Base-by-base conservation (phyloP, 179 eudicot genomes). In the Sideroxylon spinosum region DNA sequence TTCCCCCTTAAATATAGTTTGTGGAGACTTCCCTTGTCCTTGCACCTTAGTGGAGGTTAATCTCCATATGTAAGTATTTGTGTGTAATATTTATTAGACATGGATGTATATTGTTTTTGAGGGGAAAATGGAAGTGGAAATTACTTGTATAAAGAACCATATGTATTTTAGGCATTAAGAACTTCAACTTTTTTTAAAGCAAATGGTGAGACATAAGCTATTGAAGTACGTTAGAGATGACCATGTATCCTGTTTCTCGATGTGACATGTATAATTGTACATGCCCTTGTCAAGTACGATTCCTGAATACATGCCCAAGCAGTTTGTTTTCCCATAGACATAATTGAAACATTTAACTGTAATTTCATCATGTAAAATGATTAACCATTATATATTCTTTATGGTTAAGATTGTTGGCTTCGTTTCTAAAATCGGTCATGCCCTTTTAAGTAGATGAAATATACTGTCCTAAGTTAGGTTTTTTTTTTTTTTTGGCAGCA, bases 401-500 rank as follows among this genome's bases (percentile, higher is more conserved):
- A 17, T 37, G 61, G 28, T 68, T 26, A 50, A 75, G 25, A 14
- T 62, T 9, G 9, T 61, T 9, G 6, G 9, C 9, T 19, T 37
- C 44, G 14, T 14, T 37, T 61, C 7, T n/a, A 64, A 37, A 5
- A 26, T 17, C 16, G 8, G 9, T 11, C 67, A 75, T 61, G 60
- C 60, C 70, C 37, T 17, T 17, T 5, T 48, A 63, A 64, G 74
- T 50, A 49, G 49, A 66, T 22, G 10, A 68, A 13, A 28, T 53
- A 19, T 53, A 3, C 20, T 68, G 28, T 44, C 17, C 73, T 74
- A 44, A 79, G 19, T 73, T 16, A 2, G 22, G 29, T 37, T 37
- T 63, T 63, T 44, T 72, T 83, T 61, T 73, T 76, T 44, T 72
- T 83, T 61, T 73, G 74, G 87, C 91, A 90, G 97, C 90, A 91